phyloP scores from a whole-genome alignment of 176 grass and related monocot species.

The Alopecurus myosuroides region DNA sequence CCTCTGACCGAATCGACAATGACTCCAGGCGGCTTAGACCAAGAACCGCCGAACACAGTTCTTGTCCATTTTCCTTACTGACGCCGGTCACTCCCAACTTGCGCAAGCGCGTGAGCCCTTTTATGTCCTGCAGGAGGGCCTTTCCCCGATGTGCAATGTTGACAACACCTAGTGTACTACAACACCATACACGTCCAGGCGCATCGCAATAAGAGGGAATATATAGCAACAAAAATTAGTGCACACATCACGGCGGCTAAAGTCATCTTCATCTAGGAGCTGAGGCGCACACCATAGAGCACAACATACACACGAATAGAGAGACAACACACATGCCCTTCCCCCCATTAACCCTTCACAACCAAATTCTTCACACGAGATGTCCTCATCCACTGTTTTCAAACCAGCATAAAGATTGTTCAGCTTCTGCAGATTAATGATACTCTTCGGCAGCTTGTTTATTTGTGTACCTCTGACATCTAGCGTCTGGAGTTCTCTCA shows the following conservation, averaged over 20 bases:
- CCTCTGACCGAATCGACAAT: too few species aligned
- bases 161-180: background rate
- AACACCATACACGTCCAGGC: background rate
- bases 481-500: too few species aligned
- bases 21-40: background rate
- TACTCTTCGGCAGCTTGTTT: too few species aligned
- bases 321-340: background rate
- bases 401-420: too few species aligned
- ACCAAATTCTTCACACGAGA: background rate
- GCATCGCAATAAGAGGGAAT: background rate
- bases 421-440: too few species aligned
- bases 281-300: background rate
- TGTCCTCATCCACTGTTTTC: too few species aligned
- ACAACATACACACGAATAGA: background rate
- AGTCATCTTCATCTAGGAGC: accelerated
- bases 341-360: background rate
- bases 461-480: too few species aligned
- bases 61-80: background rate
- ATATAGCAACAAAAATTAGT: accelerated
- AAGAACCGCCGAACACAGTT: background rate
- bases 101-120: background rate
- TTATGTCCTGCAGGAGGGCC: background rate
- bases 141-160: background rate
- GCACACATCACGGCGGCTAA: too few species aligned
- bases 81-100: background rate